phyloP scores from a whole-genome alignment of 2,329 filamentous ascomycete species.

The Ophiobolus disseminans region DNA sequence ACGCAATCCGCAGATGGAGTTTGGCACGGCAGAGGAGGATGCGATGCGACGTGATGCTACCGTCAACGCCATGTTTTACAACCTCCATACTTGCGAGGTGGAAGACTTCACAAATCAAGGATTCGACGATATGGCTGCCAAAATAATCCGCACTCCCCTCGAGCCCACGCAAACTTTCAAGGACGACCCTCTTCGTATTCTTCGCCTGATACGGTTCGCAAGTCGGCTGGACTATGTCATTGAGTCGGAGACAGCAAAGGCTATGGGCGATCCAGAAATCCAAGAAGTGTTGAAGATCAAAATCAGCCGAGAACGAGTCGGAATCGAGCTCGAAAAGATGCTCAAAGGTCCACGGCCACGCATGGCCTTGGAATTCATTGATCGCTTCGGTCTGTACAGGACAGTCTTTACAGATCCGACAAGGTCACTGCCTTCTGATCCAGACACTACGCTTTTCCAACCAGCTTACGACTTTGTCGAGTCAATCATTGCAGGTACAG shows the following conservation, averaged over 20 bases:
- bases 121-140: constrained; percentile 73
- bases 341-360: constrained; percentile 71
- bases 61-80: constrained; percentile 96
- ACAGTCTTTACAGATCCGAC: constrained; percentile 76
- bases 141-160: constrained; percentile 82
- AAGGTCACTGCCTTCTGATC: constrained; percentile 58
- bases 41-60: constrained; percentile 89
- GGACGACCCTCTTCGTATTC: constrained; percentile 87
- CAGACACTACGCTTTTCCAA: constrained; percentile 67
- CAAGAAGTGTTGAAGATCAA: constrained; percentile 80
- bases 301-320: constrained; percentile 90
- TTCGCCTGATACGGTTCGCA: constrained; percentile 88
- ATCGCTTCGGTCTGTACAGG: constrained; percentile 71
- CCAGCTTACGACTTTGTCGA: constrained; percentile 69
- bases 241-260: constrained; percentile 69
- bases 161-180: constrained; percentile 91
- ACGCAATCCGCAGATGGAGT: constrained; percentile 90
- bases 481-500: constrained; percentile 16
- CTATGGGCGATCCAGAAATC: constrained; percentile 82
- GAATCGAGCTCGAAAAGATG: constrained; percentile 90
- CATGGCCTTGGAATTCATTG: constrained; percentile 68
- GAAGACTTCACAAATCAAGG: constrained; percentile 85
- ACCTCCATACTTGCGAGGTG: constrained; percentile 77
- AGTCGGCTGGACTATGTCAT: constrained; percentile 83
- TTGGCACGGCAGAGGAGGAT: constrained; percentile 90